Base-by-base conservation (phyloP, 495 filamentous ascomycete genomes). In the Xylaria longipes region DNA sequence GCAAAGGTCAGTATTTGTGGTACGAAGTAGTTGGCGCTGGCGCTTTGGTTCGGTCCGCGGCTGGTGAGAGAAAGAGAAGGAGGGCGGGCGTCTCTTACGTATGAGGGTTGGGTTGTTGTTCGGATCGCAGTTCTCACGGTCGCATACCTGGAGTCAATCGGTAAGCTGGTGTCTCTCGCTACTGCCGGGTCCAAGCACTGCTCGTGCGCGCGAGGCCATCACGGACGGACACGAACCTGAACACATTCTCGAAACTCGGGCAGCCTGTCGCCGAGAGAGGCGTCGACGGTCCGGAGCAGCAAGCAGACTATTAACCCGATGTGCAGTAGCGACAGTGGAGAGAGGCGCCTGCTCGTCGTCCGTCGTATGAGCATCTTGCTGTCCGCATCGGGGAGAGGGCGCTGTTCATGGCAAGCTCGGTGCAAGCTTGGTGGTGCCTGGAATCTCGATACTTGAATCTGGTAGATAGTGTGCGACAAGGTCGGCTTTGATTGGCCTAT, bases 211-310 rank as follows among this genome's bases (percentile, higher is more conserved):
- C 20, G 54, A 8, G 43, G 72, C 56, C 45, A 45, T 43, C 69
- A 81, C 11, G 20, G 17, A 6, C n/a, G 17, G 31, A n/a, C 15
- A 60, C 83, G 57, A 68, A 97, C 95, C 86, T 94, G 78, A 63
- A 99, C 90, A 81, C 96, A 99, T 82, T 93, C 87, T 76, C 84
- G 87, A 80, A 99, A 99, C 74, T 97, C 95, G 15, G 94, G 93
- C 56, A 98, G 85, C 61, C 90, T 88, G 80, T 99, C 96, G 68
- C 96, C 96, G 58, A 91, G 75, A 22, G 94, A 97, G 33, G 94
- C 96, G 39, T 82, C 80, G 8, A 84, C 89, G 45, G 83, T 80
- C 46, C 56, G 52, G 56, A 74, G 73, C 57, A 77, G 68, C 68
- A 73, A 63, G 72, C 75, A 77, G 61, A 68, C 22, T 27, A 71